A percentile compares a stretch with the other conserved stretches of the same genome.
Evolutionary conservation across 2,329 filamentous ascomycete species (phyloP).

Genomic region (Colletotrichum viniferum): DNA sequence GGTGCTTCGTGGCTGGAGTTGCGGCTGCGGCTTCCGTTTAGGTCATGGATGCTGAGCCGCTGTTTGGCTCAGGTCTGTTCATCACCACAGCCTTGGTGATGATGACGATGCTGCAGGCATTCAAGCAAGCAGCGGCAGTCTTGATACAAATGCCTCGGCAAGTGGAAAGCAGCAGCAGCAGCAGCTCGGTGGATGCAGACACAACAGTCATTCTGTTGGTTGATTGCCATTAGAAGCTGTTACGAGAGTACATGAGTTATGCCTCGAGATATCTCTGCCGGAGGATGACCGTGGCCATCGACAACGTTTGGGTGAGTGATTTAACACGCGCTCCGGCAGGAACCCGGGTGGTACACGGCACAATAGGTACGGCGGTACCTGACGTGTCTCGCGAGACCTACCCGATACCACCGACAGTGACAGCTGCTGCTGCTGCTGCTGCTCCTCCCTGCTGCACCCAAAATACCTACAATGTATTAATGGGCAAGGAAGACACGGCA

Average conservation of each 20-base stretch:
- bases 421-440: background rate
- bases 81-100: background rate
- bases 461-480: background rate
- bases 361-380: background rate
- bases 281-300: background rate
- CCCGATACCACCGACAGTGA: background rate
- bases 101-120: background rate
- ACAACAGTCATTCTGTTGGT: background rate
- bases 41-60: background rate
- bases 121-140: background rate
- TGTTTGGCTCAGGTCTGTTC: background rate
- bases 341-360: background rate
- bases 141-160: background rate
- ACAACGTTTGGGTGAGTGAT: background rate
- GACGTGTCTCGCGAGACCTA: background rate
- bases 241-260: background rate
- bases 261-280: background rate
- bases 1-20: background rate
- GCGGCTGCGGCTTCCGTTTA: slow-evolving; percentile 3
- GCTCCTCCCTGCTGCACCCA: background rate
- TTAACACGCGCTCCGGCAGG: background rate
- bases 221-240: background rate
- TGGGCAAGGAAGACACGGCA: background rate
- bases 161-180: background rate
- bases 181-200: background rate